phyloP scores from a whole-genome alignment of 1,284 basidiomycete species.

The Anthracocystis walkeri region DNA sequence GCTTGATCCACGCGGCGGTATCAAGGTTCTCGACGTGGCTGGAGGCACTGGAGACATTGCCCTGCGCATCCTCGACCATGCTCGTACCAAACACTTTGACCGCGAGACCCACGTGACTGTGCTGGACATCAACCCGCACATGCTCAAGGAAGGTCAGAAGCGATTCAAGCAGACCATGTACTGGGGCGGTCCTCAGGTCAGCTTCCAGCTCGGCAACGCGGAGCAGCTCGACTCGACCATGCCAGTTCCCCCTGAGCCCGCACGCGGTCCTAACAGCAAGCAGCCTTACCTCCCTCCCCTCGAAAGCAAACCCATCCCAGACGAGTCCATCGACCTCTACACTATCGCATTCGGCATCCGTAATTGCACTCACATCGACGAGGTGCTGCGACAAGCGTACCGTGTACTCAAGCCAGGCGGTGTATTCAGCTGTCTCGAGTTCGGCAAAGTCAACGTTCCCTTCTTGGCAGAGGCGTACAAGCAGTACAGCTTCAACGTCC shows the following conservation, averaged over 20 bases:
- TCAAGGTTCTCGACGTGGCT: constrained; percentile 89
- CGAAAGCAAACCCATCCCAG: constrained; percentile 57
- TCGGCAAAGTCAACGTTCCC: constrained; percentile 92
- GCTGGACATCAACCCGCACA: constrained; percentile 93
- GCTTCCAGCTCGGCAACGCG: constrained; percentile 93
- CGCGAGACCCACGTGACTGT: constrained; percentile 83
- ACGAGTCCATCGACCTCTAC: constrained; percentile 89
- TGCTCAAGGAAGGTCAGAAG: constrained; percentile 92
- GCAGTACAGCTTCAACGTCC: constrained; percentile 94
- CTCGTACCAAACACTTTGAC: constrained; percentile 80
- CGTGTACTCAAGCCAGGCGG: constrained; percentile 97
- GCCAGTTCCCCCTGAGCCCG: constrained; percentile 45
- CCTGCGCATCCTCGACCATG: constrained; percentile 89
- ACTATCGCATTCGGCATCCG: constrained; percentile 99
- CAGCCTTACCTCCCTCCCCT: constrained; percentile 62
- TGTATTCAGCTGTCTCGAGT: constrained; percentile 94
- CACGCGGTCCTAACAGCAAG: constrained; percentile 51
- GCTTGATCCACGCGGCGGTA: constrained; percentile 78
- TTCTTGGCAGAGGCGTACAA: constrained; percentile 88
- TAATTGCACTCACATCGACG: constrained; percentile 93
- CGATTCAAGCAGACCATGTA: constrained; percentile 72
- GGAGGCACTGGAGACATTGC: constrained; percentile 98
- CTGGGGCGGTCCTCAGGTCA: constrained; percentile 85
- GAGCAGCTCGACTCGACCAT: constrained; percentile 75
- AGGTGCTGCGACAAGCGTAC: constrained; percentile 88